Conservation (phyloP, 371 early-diverging fungal species). For the Rhizopus arrhizus region DNA sequence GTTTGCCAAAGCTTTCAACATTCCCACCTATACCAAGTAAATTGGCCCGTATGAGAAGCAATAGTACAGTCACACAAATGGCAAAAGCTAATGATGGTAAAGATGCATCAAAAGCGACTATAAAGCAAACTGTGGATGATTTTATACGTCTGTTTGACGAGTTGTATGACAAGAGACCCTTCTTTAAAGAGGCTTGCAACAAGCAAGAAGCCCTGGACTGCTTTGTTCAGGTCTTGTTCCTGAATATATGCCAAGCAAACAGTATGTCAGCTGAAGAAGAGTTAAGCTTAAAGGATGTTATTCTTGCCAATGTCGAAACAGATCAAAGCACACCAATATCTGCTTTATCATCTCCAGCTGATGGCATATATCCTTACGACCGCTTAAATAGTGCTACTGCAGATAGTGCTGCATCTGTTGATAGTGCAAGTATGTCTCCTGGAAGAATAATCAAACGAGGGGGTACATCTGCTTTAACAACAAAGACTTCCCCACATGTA, state of each 20-base stretch:
- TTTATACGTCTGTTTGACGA: constrained; percentile 61
- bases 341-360: constrained; percentile 20
- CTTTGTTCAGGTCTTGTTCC: constrained; percentile 57
- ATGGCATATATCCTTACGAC: constrained; percentile 6
- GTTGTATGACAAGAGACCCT: constrained; percentile 55
- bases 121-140: constrained; percentile 33
- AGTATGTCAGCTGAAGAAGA: constrained; percentile 51
- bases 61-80: constrained; percentile 17
- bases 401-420: constrained; percentile 25
- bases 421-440: constrained; percentile 8
- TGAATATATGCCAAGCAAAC: constrained; percentile 52
- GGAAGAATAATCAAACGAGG: constrained; percentile 51
- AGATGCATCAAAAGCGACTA: neutral
- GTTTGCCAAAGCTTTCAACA: constrained; percentile 9
- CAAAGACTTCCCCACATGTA: constrained; percentile 54
- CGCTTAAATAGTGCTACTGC: constrained; percentile 8
- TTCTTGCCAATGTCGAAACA: constrained; percentile 30
- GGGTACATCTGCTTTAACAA: constrained; percentile 41
- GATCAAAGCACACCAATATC: constrained; percentile 21
- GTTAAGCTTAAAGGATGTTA: constrained; percentile 43
- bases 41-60: constrained; percentile 21
- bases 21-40: constrained; percentile 7
- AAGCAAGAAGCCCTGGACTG: constrained; percentile 63
- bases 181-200: constrained; percentile 59
- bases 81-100: constrained; percentile 6